phyloP scores from a whole-genome alignment of 1,284 basidiomycete genomes.

The Melampsora americana region DNA sequence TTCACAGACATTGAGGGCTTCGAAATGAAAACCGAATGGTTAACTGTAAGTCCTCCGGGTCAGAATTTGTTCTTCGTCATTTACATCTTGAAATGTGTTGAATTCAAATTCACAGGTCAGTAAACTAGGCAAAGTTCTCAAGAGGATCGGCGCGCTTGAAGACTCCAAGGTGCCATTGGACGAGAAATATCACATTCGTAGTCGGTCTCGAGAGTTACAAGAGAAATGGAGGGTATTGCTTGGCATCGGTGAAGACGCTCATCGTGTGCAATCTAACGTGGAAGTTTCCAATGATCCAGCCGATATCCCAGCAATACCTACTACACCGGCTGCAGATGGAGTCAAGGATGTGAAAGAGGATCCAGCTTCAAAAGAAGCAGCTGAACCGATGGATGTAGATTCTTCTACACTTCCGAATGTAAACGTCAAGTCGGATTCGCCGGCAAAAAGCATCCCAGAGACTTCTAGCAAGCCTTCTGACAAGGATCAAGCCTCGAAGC shows the following conservation, averaged over 20 bases:
- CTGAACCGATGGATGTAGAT: neutral
- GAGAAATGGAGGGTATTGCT: slow-evolving; percentile 34
- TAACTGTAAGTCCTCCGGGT: slow-evolving; percentile 19
- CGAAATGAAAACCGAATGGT: slow-evolving; percentile 44
- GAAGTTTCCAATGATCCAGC: slow-evolving; percentile 3
- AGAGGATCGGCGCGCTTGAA: slow-evolving; percentile 36
- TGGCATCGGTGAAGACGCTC: slow-evolving; percentile 32
- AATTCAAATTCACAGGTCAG: slow-evolving; percentile 17
- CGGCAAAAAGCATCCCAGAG: slow-evolving; percentile 10
- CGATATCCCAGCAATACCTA: neutral
- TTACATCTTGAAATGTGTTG: neutral
- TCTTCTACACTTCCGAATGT: neutral
- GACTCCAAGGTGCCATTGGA: slow-evolving; percentile 35
- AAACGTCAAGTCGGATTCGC: slow-evolving; percentile 5
- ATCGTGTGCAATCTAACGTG: neutral
- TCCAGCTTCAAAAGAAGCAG: neutral
- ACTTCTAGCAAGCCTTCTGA: slow-evolving; percentile 1
- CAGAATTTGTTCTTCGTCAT: neutral
- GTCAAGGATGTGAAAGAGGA: neutral
- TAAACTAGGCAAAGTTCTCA: slow-evolving; percentile 44
- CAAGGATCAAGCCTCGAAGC: slow-evolving; percentile 4
- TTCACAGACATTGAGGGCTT: slow-evolving; percentile 43
- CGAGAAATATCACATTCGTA: slow-evolving; percentile 31
- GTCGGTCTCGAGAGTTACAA: slow-evolving; percentile 35
- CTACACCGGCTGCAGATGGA: too few species aligned